phyloP scores from a whole-genome alignment of 2,329 filamentous ascomycete species.

The Grosmannia clavigera region DNA sequence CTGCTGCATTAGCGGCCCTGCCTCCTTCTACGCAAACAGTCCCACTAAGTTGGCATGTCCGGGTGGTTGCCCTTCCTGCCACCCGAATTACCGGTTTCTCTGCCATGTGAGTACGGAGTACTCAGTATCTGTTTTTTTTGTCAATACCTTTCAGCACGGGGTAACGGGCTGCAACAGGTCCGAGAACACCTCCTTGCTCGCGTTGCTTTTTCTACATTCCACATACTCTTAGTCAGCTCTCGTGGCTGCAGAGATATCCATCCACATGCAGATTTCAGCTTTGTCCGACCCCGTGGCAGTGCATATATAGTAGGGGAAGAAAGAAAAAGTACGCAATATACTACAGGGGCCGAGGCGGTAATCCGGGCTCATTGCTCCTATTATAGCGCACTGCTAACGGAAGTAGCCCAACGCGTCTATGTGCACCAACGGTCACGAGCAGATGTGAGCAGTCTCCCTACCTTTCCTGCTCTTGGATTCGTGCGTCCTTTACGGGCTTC shows the following conservation, averaged over 20 bases:
- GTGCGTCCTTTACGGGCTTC: background rate
- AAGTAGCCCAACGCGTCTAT: background rate
- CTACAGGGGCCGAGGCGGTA: background rate
- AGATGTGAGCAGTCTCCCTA: too few relatives aligned
- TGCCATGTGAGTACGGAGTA: background rate
- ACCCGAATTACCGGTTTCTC: background rate
- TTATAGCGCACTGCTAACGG: background rate
- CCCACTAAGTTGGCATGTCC: background rate
- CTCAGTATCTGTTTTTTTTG: background rate
- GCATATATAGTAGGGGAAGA: background rate
- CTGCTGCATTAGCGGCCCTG: conserved; percentile 2
- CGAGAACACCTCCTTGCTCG: background rate
- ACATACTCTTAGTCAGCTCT: background rate
- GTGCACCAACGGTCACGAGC: background rate
- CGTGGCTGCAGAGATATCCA: background rate
- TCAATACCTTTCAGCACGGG: too few relatives aligned
- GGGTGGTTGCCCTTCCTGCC: background rate
- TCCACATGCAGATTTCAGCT: background rate
- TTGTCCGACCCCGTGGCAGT: background rate
- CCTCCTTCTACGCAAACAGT: background rate
- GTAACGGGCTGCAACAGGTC: background rate
- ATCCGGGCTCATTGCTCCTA: background rate
- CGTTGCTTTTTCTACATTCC: background rate
- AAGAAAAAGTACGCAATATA: background rate
- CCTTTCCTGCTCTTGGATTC: background rate